These are phyloP conservation scores for Porogramme epimiltina DNA, from an alignment of 1,284 basidiomycete genomes.

Conservation along the genomic window DNA sequence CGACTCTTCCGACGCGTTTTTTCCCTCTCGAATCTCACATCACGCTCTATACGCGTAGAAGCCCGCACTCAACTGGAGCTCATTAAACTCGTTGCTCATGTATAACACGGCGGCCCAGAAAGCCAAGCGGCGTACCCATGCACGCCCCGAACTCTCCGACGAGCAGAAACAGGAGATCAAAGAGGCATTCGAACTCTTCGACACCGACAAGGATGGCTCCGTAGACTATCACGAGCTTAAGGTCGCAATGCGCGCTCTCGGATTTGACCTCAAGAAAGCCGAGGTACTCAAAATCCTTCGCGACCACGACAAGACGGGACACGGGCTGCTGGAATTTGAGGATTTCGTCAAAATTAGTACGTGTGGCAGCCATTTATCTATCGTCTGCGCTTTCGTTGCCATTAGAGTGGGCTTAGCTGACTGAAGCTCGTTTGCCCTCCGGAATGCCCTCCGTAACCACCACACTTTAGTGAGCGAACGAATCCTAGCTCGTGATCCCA, in stretches of 20 bases:
- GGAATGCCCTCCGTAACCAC: too few species aligned
- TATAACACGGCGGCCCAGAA: slow-evolving; percentile 71
- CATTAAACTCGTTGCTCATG: slow-evolving; percentile 54
- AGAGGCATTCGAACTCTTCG: slow-evolving; percentile 98
- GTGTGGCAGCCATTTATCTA: too few species aligned
- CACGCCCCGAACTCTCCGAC: slow-evolving; percentile 83
- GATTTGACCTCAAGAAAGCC: slow-evolving; percentile 97
- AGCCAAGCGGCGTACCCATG: slow-evolving; percentile 68
- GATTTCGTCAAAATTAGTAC: slow-evolving; percentile 95
- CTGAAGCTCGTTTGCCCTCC: neutral
- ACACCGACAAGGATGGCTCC: slow-evolving; percentile 97
- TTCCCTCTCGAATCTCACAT: neutral
- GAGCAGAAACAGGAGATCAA: slow-evolving; percentile 98
- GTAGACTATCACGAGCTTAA: slow-evolving; percentile 99
- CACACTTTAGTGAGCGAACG: slow-evolving; percentile 82
- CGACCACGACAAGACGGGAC: slow-evolving; percentile 89
- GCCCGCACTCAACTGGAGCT: too few species aligned
- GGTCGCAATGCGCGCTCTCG: slow-evolving; percentile 97
- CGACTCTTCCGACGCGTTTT: too few species aligned
- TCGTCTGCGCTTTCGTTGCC: too few species aligned
- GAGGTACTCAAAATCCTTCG: slow-evolving; percentile 95
- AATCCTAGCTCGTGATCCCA: slow-evolving; percentile 92
- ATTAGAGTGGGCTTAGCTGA: too few species aligned
- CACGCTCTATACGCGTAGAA: neutral
- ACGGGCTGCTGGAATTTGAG: slow-evolving; percentile 92